A percentile compares a stretch with the other conserved stretches of the same genome.
phyloP scores from a whole-genome alignment of 75 land plant genomes.

The Gnetum montanum region DNA sequence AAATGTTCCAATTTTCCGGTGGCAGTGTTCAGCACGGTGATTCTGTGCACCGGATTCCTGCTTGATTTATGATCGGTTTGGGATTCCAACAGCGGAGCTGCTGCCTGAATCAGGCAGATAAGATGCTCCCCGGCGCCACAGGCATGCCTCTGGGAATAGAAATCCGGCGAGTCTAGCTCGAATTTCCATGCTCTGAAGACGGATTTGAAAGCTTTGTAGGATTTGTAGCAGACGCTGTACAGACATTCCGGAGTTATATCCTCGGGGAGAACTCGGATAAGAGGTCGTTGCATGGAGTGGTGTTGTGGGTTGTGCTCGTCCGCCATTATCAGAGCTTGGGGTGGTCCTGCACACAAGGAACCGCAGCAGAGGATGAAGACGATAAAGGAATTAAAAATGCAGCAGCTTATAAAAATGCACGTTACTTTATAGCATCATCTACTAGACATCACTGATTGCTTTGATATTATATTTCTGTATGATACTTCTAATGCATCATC shows the following conservation, averaged over 20 bases:
- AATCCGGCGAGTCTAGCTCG: constrained; percentile 14
- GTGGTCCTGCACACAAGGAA: too few relatives aligned
- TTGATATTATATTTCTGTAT: too few relatives aligned
- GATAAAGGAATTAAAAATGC: too few relatives aligned
- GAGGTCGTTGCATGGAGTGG: too few relatives aligned
- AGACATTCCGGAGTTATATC: constrained; percentile 52
- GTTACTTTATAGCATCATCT: too few relatives aligned
- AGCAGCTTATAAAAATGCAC: too few relatives aligned
- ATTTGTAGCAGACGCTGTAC: constrained; percentile 16
- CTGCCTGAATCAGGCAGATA: constrained; percentile 7
- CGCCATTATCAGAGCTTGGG: too few relatives aligned
- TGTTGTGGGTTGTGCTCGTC: too few relatives aligned
- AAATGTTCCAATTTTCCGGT: constrained; percentile 16
- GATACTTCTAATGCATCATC: too few relatives aligned
- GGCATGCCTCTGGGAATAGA: constrained; percentile 3
- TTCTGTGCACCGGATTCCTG: constrained; percentile 8
- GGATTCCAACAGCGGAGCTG: not conserved
- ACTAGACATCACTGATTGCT: too few relatives aligned
- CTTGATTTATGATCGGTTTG: not conserved
- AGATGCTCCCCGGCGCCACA: constrained; percentile 5
- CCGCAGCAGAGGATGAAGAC: too few relatives aligned
- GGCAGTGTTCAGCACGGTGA: constrained; percentile 15
- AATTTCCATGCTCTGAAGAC: constrained; percentile 32
- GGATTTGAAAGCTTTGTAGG: constrained; percentile 9
- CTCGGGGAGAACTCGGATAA: not conserved